Percentiles rank a stretch among this genome's conserved stretches.
These are phyloP conservation scores for Pythium volutum DNA, from an alignment of 352 stramenopile species.

Conservation along the genomic window DNA sequence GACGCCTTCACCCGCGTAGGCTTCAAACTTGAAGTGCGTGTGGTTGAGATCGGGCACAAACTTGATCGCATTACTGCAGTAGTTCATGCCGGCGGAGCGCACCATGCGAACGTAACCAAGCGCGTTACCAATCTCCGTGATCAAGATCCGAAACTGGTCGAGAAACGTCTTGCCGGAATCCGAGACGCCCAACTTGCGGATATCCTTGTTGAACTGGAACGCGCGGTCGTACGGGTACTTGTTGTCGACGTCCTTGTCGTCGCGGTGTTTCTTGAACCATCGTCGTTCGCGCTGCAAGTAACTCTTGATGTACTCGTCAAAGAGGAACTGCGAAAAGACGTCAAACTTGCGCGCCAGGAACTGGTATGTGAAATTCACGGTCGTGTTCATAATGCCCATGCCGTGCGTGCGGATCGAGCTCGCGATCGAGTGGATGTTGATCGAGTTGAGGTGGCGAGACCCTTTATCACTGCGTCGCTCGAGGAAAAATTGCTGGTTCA, in stretches of 20 bases:
- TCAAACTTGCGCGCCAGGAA: constrained; percentile 91
- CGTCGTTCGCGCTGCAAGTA: constrained; percentile 91
- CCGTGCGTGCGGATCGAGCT: constrained; percentile 93
- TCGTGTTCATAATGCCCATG: constrained; percentile 95
- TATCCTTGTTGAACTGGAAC: constrained; percentile 92
- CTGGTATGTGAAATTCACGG: constrained; percentile 95
- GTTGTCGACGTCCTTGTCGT: constrained; percentile 87
- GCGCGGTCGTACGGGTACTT: constrained; percentile 92
- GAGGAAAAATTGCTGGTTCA: constrained; percentile 96
- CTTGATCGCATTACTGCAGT: constrained; percentile 91
- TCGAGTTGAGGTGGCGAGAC: constrained; percentile 91
- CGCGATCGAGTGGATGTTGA: constrained; percentile 91
- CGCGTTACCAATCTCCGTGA: constrained; percentile 93
- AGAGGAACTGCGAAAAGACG: constrained; percentile 91
- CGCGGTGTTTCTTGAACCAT: constrained; percentile 92
- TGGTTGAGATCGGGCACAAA: constrained; percentile 91
- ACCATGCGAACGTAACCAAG: constrained; percentile 94
- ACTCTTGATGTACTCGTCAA: constrained; percentile 94
- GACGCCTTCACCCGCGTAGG: constrained; percentile 58
- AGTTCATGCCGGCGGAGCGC: constrained; percentile 90
- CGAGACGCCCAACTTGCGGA: constrained; percentile 82
- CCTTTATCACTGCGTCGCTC: constrained; percentile 89
- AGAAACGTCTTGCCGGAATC: constrained; percentile 87
- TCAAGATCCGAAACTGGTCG: constrained; percentile 89
- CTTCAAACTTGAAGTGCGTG: constrained; percentile 81